phyloP scores from a whole-genome alignment of 192 early-diverging fungal species.

The Backusella australiensis region DNA sequence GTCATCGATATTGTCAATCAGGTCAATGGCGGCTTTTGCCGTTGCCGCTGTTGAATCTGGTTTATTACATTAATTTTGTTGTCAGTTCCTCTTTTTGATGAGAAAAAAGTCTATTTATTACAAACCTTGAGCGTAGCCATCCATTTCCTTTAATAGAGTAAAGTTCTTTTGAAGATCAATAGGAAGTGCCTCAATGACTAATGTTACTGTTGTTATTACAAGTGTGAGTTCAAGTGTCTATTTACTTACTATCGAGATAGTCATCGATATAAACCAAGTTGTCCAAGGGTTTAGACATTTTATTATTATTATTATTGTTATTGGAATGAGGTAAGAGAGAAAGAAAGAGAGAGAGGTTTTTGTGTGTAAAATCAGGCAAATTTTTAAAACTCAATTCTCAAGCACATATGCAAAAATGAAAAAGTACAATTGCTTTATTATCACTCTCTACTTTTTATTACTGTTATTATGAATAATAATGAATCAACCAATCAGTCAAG shows the following conservation, averaged over 20 bases:
- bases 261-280: conserved; percentile 78
- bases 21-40: conserved; percentile 60
- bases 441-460: too few relatives aligned
- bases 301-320: background rate
- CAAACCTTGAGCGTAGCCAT: conserved; percentile 67
- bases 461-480: too few relatives aligned
- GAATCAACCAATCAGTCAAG: too few relatives aligned
- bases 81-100: background rate
- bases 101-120: background rate
- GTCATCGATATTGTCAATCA: conserved; percentile 62
- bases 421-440: too few relatives aligned
- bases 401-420: too few relatives aligned
- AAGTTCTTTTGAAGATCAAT: conserved; percentile 83
- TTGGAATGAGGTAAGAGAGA: background rate
- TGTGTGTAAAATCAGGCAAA: background rate
- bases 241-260: conserved; percentile 81
- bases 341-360: background rate
- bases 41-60: conserved; percentile 37
- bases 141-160: conserved; percentile 89
- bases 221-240: background rate
- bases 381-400: too few relatives aligned
- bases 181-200: conserved; percentile 73
- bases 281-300: conserved; percentile 24
- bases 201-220: background rate
- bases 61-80: too few relatives aligned